Base-by-base conservation (phyloP, 257 asterid genomes). In the Penstemon newberryi region DNA sequence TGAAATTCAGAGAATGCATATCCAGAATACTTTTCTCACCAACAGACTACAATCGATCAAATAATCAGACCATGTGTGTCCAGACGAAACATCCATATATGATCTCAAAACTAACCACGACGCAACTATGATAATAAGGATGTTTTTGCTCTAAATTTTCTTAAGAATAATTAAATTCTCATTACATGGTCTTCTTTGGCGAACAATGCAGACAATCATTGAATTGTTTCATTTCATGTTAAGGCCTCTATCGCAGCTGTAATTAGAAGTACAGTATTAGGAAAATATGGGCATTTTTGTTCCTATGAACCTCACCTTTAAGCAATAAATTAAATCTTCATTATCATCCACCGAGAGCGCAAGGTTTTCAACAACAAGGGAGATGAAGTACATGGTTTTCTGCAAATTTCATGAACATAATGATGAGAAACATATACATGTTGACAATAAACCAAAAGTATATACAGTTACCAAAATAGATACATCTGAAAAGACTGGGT, bases 351-450 rank as follows among this genome's bases (percentile, higher is more conserved):
- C 84, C 2, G 99, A 91, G 73, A 94, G 96, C 7, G 83, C 87
- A 15, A 94, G 95, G 78, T 94, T 94, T 82, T 94, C 99, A 67
- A 91, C 79, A 71, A 94, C 84, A 50, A 94, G 95, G 67, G 95
- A 82, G 78, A 91, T 91, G 95, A 86, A 86, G 80, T 85, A 66
- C 88, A 94, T 94, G 77, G 86, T 82, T 89, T 91, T 91, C 99
- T 94, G 97, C 75, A 76, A 65, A 64, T 65, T 63, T 12, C 40
- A 75, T 41, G 75, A 63, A 70, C 38, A 55, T 63, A 69, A 33
- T 61, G 71, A 39, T 73, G 56, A 72, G 67, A 46, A 58, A 69
- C 45, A 25, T 56, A 64, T 56, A 40, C 67, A 54, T 7, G 0
- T 5, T 40, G 37, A 40, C 1, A 40, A 38, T 39, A 12, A 36